phyloP scores from a whole-genome alignment of 1,139 yeast species.

The Yamadazyma dendronema region DNA sequence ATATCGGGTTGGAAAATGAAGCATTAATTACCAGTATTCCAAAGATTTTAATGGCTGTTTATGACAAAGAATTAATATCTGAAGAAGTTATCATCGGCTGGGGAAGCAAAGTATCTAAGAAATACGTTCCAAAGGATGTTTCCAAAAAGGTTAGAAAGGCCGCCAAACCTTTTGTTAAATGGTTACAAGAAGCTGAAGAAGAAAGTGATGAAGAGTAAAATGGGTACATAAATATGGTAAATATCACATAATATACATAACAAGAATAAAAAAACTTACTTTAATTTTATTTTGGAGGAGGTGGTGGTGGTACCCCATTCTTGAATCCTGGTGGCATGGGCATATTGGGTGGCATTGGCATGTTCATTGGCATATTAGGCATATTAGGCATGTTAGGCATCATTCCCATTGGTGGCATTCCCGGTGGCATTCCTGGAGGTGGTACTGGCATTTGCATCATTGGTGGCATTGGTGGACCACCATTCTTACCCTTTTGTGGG shows the following conservation, averaged over 20 bases:
- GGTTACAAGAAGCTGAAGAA: constrained; percentile 92
- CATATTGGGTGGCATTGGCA: constrained; percentile 21
- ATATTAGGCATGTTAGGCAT: constrained; percentile 15
- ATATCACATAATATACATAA: background rate
- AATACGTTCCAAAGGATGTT: constrained; percentile 87
- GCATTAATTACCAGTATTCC: constrained; percentile 75
- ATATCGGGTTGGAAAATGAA: constrained; percentile 79
- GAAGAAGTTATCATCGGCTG: constrained; percentile 81
- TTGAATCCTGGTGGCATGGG: constrained; percentile 8
- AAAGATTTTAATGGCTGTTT: constrained; percentile 74
- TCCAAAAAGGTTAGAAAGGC: constrained; percentile 95
- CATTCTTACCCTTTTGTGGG: constrained; percentile 10
- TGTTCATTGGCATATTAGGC: constrained; percentile 15
- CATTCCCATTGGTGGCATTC: constrained; percentile 18
- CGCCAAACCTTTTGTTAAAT: constrained; percentile 89
- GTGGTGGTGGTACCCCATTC: constrained; percentile 15
- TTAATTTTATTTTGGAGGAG: constrained; percentile 15
- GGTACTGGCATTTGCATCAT: constrained; percentile 21
- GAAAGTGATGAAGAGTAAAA: constrained; percentile 57
- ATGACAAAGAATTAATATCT: constrained; percentile 77
- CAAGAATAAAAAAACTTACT: constrained; percentile 2
- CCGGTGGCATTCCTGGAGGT: constrained; percentile 17
- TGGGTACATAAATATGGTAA: constrained; percentile 1
- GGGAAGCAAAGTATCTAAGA: constrained; percentile 92
- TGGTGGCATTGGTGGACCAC: constrained; percentile 14